These are phyloP conservation scores for Phytophthora megakarya DNA, from an alignment of 352 stramenopile species.

Conservation along the genomic window DNA sequence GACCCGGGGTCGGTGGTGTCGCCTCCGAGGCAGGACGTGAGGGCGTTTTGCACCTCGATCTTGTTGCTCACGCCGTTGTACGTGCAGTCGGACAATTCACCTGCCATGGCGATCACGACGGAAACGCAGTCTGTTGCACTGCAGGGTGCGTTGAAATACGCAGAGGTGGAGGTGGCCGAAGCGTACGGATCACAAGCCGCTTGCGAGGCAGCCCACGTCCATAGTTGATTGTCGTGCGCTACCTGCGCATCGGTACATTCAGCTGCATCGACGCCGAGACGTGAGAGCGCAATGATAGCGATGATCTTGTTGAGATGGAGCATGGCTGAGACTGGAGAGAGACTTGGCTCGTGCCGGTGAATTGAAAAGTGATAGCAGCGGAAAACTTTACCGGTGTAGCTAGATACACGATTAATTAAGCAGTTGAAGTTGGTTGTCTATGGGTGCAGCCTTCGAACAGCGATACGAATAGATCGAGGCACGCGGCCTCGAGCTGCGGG, in stretches of 20 bases:
- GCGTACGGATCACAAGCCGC: constrained; percentile 21
- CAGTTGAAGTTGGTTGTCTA: no score
- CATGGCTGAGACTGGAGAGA: constrained; percentile 1
- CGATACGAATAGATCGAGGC: no score
- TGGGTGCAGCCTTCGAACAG: no score
- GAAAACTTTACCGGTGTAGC: constrained; percentile 1
- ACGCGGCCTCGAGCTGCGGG: no score
- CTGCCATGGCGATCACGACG: constrained; percentile 13
- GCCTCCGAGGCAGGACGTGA: constrained; percentile 18
- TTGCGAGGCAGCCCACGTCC: constrained; percentile 13
- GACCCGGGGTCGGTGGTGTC: constrained; percentile 3
- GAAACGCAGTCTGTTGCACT: constrained; percentile 15
- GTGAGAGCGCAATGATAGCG: neutral
- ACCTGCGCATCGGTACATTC: constrained; percentile 24
- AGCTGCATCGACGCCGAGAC: constrained; percentile 1
- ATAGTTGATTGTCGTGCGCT: constrained; percentile 16
- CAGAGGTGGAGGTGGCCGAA: constrained; percentile 7
- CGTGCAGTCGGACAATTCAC: constrained; percentile 22
- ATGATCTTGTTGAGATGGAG: neutral
- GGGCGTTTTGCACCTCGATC: constrained; percentile 25
- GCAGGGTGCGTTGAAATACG: constrained; percentile 17
- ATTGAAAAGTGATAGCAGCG: constrained; percentile 8
- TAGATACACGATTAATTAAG: no score
- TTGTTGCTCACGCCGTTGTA: constrained; percentile 35
- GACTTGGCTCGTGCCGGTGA: neutral